Conservation (phyloP, 257 asterid genomes). For the Gardenia jasminoides region DNA sequence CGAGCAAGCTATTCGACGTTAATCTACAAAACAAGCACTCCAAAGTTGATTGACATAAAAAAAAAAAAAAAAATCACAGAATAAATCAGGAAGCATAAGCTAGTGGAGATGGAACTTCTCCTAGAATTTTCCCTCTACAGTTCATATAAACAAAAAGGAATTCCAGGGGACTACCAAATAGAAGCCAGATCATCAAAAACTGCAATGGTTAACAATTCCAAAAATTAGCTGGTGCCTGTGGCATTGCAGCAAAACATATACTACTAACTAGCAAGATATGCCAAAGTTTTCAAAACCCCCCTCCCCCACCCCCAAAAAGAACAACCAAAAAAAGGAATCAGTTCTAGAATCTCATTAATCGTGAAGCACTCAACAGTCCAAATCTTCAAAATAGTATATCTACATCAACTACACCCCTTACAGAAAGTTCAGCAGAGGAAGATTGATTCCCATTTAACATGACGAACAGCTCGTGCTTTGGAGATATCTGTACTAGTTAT, state of each 20-base stretch:
- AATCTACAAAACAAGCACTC: background rate
- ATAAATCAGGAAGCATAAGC: background rate
- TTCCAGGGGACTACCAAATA: background rate
- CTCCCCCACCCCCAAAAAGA: background rate
- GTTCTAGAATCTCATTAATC: background rate
- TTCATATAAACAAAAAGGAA: background rate
- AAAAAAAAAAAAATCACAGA: background rate
- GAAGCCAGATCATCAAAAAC: background rate
- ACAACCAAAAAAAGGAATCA: background rate
- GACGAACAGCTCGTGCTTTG: background rate
- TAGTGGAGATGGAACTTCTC: background rate
- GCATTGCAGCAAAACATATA: background rate
- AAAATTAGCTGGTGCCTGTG: background rate
- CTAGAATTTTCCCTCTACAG: background rate
- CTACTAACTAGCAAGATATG: background rate
- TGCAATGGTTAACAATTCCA: background rate
- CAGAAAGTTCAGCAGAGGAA: background rate
- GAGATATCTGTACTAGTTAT: background rate
- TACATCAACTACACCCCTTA: background rate
- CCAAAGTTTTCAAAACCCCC: background rate
- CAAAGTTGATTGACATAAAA: background rate
- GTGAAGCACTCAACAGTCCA: background rate
- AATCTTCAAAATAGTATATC: background rate
- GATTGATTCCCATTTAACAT: background rate
- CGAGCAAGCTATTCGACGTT: background rate